Base-by-base conservation (phyloP, 208 protist genomes). In the Leishmania amazonensis region DNA sequence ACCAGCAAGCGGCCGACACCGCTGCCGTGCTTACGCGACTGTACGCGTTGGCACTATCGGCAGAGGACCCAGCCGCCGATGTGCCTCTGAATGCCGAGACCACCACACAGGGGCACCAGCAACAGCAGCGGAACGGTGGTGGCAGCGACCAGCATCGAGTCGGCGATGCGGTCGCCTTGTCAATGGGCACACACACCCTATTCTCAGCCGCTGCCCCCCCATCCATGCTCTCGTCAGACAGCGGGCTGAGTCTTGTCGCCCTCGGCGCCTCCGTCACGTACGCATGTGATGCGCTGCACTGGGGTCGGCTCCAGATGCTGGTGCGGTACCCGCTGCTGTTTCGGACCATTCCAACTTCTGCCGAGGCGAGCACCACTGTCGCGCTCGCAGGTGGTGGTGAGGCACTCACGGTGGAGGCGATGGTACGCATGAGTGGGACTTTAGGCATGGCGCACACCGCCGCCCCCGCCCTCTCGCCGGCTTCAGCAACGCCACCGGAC, bases 301-400 rank as follows among this genome's bases (percentile, higher is more conserved):
- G 85, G 85, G 77, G 77, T 13, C 78, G 82, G 3, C 58, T 88
- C 60, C 64, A 57, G 19, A 53, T 76, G 28, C 75, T 81, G 38
- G 75, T 86, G 40, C 74, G 80, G 6, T 83, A 68, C 45, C 85
- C 85, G 9, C 19, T 88, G 35, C 82, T 88, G 60, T 83, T 83
- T 35, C 84, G 70, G 70, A 3, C 70, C 28, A 74, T 53, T 53
- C 24, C 42, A n/a, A 9, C 42, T 35, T 28, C 70, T 47, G 28
- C 45, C 70, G 70, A 49, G 45, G 5, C 45, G 24, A 74, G 40
- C 42, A 13, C 11, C 28, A 54, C 42, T 80, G 1, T 24, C 28
- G 17, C 73, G 51, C 53, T 38, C n/a, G 31, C n/a, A 40, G 73
- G 51, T 35, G 70, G 70, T 51, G 70, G 45, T 54, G 70, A 60